Base-by-base conservation (phyloP, 805 yeast species). In the Scheffersomyces lignosus region DNA sequence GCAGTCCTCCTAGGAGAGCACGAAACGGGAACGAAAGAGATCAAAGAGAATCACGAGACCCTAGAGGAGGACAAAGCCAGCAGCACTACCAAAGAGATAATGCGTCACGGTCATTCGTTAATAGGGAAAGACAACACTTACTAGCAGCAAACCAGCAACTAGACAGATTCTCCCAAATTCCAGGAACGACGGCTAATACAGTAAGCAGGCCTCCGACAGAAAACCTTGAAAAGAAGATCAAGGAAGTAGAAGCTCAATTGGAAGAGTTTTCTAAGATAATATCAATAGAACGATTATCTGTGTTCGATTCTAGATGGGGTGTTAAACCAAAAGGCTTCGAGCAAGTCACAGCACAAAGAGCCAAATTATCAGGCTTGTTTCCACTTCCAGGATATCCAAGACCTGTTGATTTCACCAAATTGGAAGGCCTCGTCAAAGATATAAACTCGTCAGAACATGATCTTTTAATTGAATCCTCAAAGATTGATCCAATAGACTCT, bases 301-400 rank as follows among this genome's bases (percentile, higher is more conserved):
- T 81, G 9, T 50, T 61, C 9, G 68, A 66, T 14, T 70, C 87
- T 0, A 62, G 69, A 33, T 87, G 95, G 95, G 93, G 87, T 34
- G 64, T 75, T 16, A 70, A 73, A 23, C 89, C 95, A 1, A 68
- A 70, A 43, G 91, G 87, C 0, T 83, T 83, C 54, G 93, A 86
- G 51, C 74, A 76, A 5, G 80, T 84, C 1, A 74, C 85, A 1
- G 84, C 93, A 0, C 86, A 81, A 43, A 69, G 83, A 41, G 95
- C 93, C 4, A 88, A 87, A 50, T 62, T 84, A 13, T 76, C 87
- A 1, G 96, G 96, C 0, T 58, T 86, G 2, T 88, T 87, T 50
- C 87, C 90, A 2, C 65, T 77, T 13, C 91, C 93, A 1, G 89
- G 89, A 3, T 72, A 70, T 44, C 80, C 80, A 0, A 49, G 72